Base-by-base conservation (phyloP, 768 basidiomycete species). In the Hericium erinaceus region DNA sequence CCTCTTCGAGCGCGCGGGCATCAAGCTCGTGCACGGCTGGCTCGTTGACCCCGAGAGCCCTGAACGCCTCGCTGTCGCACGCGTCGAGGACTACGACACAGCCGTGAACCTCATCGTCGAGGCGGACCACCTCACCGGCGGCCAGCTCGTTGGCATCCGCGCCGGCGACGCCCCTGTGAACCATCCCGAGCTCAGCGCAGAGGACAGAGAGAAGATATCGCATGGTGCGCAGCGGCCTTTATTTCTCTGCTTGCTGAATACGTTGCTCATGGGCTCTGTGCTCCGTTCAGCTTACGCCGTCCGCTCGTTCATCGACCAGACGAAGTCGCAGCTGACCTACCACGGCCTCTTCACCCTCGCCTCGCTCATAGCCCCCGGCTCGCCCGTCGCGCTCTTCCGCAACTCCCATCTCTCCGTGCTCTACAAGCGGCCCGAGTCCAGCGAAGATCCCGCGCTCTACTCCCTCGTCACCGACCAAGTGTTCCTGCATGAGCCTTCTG, bases 1-100 rank as follows among this genome's bases (percentile, higher is more conserved):
- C 58, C 80, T 97, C 8, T 97, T 97, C 65, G 74, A 84, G n/a
- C 84, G 89, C 48, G 88, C 84, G 0, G 84, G 84, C 9, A 89
- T 95, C 48, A 73, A 80, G 5, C 82, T 97, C 41, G 83, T 93
- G 1, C 93, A 95, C 58, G 94, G 94, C 1, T 97, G 94, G 94
- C 67, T 88, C 15, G 82, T 83, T n/a, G 87, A 89, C 60, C 85
- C 85, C 0, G 76, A 75, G 2, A 82, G 81, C 57, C 71, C 76
- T 0, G 89, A 91, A 66, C 77, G 80, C 10, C 62, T 62, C 0
- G 80, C 79, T 0, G 70, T 92, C 39, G 65, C 75, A 37, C 74
- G 75, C 3, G 72, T 78, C 0, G 72, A 78, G 53, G 85, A 89
- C 68, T 93, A 91, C 58, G 90, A 94, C 66, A 79, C 72, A 22